Percentiles rank a stretch among this genome's conserved stretches.
These are phyloP conservation scores for Naganishia sp. DNA, from an alignment of 1,284 basidiomycete genomes.

Conservation along the genomic window DNA sequence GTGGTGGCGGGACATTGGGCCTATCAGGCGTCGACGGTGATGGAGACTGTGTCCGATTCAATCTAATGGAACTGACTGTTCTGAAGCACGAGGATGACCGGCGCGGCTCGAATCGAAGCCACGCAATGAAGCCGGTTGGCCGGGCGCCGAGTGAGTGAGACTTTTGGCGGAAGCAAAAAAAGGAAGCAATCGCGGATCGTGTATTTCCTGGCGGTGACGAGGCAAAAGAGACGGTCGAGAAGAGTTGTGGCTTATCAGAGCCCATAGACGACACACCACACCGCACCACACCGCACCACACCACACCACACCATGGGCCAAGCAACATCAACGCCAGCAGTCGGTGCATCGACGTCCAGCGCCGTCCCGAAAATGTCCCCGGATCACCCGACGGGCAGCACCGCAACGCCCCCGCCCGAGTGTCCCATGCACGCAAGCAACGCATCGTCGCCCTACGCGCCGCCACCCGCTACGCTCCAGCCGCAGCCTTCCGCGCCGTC, in stretches of 20 bases:
- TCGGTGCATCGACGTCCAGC: slow-evolving; percentile 3
- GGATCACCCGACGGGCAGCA: slow-evolving; percentile 28
- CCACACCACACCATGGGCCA: slow-evolving; percentile 27
- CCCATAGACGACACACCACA: too few species aligned
- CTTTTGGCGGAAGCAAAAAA: slow-evolving; percentile 18
- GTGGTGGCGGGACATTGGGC: slow-evolving; percentile 5
- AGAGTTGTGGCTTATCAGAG: too few species aligned
- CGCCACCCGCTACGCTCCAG: slow-evolving; percentile 22
- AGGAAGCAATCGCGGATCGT: slow-evolving; percentile 16
- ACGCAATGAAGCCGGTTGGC: not conserved
- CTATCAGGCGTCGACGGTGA: not conserved
- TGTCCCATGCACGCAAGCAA: slow-evolving; percentile 45
- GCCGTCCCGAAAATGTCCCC: not conserved
- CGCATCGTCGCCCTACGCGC: slow-evolving; percentile 33
- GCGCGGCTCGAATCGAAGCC: not conserved
- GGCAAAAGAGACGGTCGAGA: too few species aligned
- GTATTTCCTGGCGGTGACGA: not conserved
- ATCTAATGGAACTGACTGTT: too few species aligned
- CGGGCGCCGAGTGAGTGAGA: not conserved
- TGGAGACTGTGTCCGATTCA: too few species aligned
- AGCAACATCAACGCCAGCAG: slow-evolving; percentile 22
- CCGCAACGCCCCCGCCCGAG: slow-evolving; percentile 36
- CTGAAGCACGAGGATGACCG: not conserved
- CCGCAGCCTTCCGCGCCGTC: slow-evolving; percentile 30
- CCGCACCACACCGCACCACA: not conserved